These are phyloP conservation scores for Paraphaeosphaeria minitans DNA, from an alignment of 2,329 filamentous ascomycete species.

Conservation along the genomic window DNA sequence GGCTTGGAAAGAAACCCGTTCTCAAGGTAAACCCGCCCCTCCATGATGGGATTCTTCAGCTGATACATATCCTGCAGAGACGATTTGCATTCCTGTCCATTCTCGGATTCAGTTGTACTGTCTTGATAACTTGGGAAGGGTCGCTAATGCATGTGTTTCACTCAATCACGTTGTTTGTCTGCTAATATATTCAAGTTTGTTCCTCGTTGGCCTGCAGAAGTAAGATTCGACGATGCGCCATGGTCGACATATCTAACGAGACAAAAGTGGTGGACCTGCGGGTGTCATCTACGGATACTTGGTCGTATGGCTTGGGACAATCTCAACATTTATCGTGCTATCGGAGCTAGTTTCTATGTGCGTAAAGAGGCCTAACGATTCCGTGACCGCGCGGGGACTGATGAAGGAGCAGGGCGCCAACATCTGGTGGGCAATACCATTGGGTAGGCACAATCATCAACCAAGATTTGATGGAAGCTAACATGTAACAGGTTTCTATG, in stretches of 20 bases:
- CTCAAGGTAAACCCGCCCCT: slow-evolving; percentile 21
- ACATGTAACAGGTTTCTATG: slow-evolving; percentile 34
- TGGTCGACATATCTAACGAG: background rate
- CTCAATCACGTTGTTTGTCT: background rate
- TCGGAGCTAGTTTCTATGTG: slow-evolving; percentile 44
- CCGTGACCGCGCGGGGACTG: background rate
- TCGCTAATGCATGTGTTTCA: background rate
- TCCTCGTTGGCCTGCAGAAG: slow-evolving; percentile 27
- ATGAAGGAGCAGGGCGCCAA: slow-evolving; percentile 18
- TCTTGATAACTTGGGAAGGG: slow-evolving; percentile 6
- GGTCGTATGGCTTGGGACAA: slow-evolving; percentile 34
- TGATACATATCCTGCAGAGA: background rate
- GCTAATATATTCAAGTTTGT: slow-evolving; percentile 24
- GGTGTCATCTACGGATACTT: slow-evolving; percentile 41
- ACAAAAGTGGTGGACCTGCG: slow-evolving; percentile 34
- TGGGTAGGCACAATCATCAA: slow-evolving; percentile 1
- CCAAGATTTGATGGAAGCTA: background rate
- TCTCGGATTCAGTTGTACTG: background rate
- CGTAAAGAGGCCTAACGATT: background rate
- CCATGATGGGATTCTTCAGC: background rate
- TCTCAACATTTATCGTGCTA: slow-evolving; percentile 33
- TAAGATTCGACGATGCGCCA: slow-evolving; percentile 6
- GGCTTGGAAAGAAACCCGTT: slow-evolving; percentile 31
- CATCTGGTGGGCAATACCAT: slow-evolving; percentile 31
- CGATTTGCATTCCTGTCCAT: slow-evolving; percentile 2